A percentile compares a stretch with the other conserved stretches of the same genome.
These are phyloP conservation scores for Lentinula boryana DNA, from an alignment of 768 basidiomycete species.

Conservation along the genomic window DNA sequence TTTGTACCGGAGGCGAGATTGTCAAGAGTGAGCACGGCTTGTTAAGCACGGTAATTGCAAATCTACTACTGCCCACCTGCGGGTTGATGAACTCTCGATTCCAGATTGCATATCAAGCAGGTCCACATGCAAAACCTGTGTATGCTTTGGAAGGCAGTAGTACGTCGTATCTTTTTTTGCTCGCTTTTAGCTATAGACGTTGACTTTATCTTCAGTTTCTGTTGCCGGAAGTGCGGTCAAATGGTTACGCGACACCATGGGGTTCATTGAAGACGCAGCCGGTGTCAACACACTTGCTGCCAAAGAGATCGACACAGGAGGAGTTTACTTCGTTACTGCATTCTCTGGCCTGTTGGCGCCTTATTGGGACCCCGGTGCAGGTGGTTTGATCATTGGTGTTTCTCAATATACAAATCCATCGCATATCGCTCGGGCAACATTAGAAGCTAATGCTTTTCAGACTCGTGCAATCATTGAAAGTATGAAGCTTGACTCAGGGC, in stretches of 20 bases:
- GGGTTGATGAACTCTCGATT: not conserved
- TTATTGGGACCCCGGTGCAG: constrained; percentile 94
- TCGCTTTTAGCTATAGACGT: not conserved
- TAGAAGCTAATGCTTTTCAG: constrained; percentile 96
- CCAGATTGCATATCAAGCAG: constrained; percentile 87
- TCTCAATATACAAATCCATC: constrained; percentile 86
- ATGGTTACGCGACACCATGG: constrained; percentile 92
- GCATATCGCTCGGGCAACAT: constrained; percentile 90
- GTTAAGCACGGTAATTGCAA: constrained; percentile 66
- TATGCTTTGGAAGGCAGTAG: constrained; percentile 95
- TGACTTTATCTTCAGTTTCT: constrained; percentile 46
- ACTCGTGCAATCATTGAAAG: constrained; percentile 93
- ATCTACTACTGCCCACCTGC: not conserved
- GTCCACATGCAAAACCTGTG: constrained; percentile 68
- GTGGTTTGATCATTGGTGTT: constrained; percentile 80
- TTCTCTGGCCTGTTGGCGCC: constrained; percentile 96
- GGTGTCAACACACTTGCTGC: constrained; percentile 86
- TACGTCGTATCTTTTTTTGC: constrained; percentile 30
- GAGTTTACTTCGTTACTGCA: constrained; percentile 94
- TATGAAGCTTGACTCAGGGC: constrained; percentile 87
- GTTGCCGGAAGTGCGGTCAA: constrained; percentile 96
- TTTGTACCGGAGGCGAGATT: constrained; percentile 87
- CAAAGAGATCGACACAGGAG: constrained; percentile 73
- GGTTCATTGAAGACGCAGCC: constrained; percentile 68
- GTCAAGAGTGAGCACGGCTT: constrained; percentile 84